A percentile compares a stretch with the other conserved stretches of the same genome.
These are phyloP conservation scores for Capronia coronata DNA, from an alignment of 2,329 filamentous ascomycete genomes.

Conservation along the genomic window DNA sequence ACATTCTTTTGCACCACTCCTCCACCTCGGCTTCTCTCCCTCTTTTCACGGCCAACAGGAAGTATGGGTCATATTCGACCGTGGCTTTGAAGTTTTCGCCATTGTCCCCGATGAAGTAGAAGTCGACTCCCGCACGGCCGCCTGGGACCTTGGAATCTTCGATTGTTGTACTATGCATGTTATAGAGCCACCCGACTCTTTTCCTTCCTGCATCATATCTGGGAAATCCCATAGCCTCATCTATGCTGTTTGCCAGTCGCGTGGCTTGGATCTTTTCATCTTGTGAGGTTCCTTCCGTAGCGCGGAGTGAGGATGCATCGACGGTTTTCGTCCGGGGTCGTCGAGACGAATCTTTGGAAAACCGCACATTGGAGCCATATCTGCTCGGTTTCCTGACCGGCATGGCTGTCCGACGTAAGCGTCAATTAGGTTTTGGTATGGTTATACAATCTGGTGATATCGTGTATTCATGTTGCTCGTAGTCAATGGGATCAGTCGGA, in stretches of 20 bases:
- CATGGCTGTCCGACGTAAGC: conserved; percentile 32
- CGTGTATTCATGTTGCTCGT: background rate
- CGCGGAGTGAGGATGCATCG: conserved; percentile 64
- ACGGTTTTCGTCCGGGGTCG: conserved; percentile 63
- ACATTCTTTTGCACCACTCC: conserved; percentile 79
- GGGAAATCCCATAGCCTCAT: conserved; percentile 89
- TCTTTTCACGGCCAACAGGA: conserved; percentile 81
- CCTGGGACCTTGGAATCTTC: conserved; percentile 77
- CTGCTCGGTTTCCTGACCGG: conserved; percentile 50
- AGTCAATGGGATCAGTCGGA: background rate
- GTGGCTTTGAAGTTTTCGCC: conserved; percentile 91
- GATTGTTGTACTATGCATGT: conserved; percentile 83
- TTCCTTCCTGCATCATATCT: conserved; percentile 84
- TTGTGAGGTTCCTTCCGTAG: conserved; percentile 77
- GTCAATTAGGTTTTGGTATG: background rate
- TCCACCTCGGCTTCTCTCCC: conserved; percentile 89
- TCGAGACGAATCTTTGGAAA: conserved; percentile 35
- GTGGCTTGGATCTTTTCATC: conserved; percentile 89
- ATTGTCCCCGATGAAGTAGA: conserved; percentile 91
- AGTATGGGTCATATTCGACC: conserved; percentile 93
- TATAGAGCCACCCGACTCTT: conserved; percentile 87
- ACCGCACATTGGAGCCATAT: conserved; percentile 56
- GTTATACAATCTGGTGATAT: background rate
- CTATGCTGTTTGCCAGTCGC: conserved; percentile 76
- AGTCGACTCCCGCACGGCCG: conserved; percentile 85